Percentiles rank a stretch among this genome's conserved stretches.
phyloP scores from a whole-genome alignment of 441 rosid genomes.

The Metrosideros polymorpha region DNA sequence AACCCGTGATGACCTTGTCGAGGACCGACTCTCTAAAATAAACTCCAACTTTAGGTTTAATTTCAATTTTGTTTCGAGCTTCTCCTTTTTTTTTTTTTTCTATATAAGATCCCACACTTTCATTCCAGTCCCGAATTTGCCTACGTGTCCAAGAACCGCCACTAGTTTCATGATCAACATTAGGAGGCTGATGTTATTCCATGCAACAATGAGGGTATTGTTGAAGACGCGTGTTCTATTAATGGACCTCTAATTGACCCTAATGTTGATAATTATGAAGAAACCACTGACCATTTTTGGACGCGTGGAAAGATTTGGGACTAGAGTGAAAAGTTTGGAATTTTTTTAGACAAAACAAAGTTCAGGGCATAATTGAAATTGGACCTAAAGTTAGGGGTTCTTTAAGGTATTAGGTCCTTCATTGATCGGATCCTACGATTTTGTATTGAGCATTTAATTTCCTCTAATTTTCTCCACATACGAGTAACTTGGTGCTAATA shows the following conservation, averaged over 20 bases:
- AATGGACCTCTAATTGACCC: rapidly evolving
- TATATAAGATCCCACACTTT: background rate
- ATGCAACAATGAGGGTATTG: rapidly evolving
- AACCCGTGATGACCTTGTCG: too few species aligned
- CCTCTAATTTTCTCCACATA: background rate
- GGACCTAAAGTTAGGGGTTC: background rate
- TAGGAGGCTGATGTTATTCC: background rate
- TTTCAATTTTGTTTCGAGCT: background rate
- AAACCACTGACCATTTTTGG: background rate
- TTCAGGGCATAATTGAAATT: background rate
- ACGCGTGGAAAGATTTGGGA: background rate
- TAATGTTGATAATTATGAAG: background rate
- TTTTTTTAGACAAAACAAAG: background rate
- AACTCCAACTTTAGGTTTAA: background rate
- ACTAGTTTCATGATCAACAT: background rate
- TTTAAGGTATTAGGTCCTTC: background rate
- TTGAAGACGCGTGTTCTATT: background rate
- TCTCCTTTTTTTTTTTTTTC: background rate
- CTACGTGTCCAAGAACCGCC: rapidly evolving
- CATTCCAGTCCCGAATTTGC: background rate
- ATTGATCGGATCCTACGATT: background rate
- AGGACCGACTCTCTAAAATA: background rate
- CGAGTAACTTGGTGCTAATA: background rate
- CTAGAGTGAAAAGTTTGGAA: too few species aligned
- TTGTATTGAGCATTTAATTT: background rate